Percentiles rank a stretch among this genome's conserved stretches.
These are phyloP conservation scores for Aspergillus ustus DNA, from an alignment of 2,329 filamentous ascomycete species.

Conservation along the genomic window DNA sequence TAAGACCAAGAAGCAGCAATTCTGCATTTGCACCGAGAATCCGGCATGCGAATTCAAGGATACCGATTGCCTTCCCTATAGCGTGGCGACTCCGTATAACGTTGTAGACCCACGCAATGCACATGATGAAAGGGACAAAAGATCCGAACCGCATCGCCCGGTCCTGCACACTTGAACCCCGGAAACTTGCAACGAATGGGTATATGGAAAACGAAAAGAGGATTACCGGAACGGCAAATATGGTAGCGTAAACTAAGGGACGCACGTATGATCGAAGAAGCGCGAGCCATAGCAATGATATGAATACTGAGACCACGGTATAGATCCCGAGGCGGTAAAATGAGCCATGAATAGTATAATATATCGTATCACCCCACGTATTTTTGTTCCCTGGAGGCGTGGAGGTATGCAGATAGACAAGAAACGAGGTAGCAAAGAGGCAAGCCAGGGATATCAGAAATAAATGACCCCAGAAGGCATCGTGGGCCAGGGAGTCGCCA, in stretches of 20 bases:
- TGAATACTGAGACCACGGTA: slow-evolving; percentile 84
- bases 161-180: slow-evolving; percentile 81
- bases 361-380: slow-evolving; percentile 85
- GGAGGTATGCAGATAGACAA: slow-evolving; percentile 88
- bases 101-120: slow-evolving; percentile 80
- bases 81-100: slow-evolving; percentile 80
- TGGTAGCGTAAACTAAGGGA: slow-evolving; percentile 77
- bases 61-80: slow-evolving; percentile 80
- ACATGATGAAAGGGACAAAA: slow-evolving; percentile 73
- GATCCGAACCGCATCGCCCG: slow-evolving; percentile 86
- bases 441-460: slow-evolving; percentile 84
- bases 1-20: slow-evolving; percentile 81
- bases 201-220: slow-evolving; percentile 90
- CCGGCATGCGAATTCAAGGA: slow-evolving; percentile 88
- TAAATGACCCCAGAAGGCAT: slow-evolving; percentile 88
- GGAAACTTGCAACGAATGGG: slow-evolving; percentile 86
- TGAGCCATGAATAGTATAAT: slow-evolving; percentile 82
- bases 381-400: slow-evolving; percentile 69
- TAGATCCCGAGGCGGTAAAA: slow-evolving; percentile 90
- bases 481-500: slow-evolving; percentile 76
- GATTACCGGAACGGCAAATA: slow-evolving; percentile 83
- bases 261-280: slow-evolving; percentile 85
- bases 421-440: slow-evolving; percentile 83
- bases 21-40: slow-evolving; percentile 85
- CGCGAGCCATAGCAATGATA: slow-evolving; percentile 89